phyloP scores from a whole-genome alignment of 441 rosid genomes.

The Arabidopsis lyrata region DNA sequence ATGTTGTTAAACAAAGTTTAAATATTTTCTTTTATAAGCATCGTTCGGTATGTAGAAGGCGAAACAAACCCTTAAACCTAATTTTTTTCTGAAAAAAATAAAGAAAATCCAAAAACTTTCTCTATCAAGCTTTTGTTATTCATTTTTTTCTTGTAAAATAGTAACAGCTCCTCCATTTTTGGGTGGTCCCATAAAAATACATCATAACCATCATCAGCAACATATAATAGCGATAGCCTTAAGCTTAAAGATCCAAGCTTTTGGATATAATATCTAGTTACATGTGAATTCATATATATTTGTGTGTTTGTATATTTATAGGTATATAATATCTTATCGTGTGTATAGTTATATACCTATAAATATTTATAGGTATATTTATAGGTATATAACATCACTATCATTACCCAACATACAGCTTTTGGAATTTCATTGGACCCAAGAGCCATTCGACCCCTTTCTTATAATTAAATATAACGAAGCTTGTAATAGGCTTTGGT shows the following conservation, averaged over 20 bases:
- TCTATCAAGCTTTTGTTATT: slow-evolving; percentile 20
- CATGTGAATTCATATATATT: slow-evolving; percentile 32
- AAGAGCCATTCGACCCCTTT: slow-evolving; percentile 49
- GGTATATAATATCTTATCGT: slow-evolving; percentile 39
- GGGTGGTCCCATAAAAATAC: slow-evolving; percentile 51
- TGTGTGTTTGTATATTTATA: slow-evolving; percentile 21
- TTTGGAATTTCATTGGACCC: slow-evolving; percentile 48
- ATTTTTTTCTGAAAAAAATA: not conserved
- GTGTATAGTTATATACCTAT: too few species aligned
- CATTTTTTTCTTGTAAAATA: slow-evolving; percentile 5
- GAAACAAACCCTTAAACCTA: slow-evolving; percentile 31
- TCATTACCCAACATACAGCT: slow-evolving; percentile 41
- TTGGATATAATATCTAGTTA: slow-evolving; percentile 38
- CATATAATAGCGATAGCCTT: slow-evolving; percentile 38
- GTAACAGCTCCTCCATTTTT: slow-evolving; percentile 29
- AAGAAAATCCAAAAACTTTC: slow-evolving; percentile 3
- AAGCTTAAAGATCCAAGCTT: slow-evolving; percentile 44
- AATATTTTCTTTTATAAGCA: slow-evolving; percentile 3
- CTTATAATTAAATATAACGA: slow-evolving; percentile 39
- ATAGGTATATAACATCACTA: slow-evolving; percentile 46
- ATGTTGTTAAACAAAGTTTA: not conserved
- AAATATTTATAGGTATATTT: slow-evolving; percentile 32
- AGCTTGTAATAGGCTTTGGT: slow-evolving; percentile 50
- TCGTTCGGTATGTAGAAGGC: slow-evolving; percentile 27
- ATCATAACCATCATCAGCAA: slow-evolving; percentile 43